Conservation (phyloP, 1,284 basidiomycete species). For the Tetrapyrgos nigripes region DNA sequence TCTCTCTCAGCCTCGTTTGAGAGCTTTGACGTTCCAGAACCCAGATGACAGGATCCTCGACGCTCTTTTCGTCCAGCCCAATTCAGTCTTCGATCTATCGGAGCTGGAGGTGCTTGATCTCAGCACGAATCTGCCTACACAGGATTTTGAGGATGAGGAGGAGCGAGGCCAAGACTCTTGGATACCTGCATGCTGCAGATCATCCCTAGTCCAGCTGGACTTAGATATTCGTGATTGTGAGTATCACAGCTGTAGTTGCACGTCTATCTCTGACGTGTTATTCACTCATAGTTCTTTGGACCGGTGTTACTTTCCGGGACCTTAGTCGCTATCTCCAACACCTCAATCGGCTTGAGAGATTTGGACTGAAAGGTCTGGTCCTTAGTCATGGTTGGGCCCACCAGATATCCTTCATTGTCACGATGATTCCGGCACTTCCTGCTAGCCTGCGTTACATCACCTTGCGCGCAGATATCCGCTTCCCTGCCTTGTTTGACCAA, state of each 20-base stretch:
- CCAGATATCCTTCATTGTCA: not conserved
- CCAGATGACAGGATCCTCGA: not conserved
- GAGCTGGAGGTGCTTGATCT: not conserved
- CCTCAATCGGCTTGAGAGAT: not conserved
- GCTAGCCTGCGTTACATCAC: not conserved
- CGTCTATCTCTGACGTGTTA: not conserved
- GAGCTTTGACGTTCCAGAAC: not conserved
- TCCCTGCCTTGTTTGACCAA: not conserved
- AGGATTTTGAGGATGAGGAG: not conserved
- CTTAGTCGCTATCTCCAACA: not conserved
- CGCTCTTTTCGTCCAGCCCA: not conserved
- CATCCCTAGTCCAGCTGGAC: not conserved
- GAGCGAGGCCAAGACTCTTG: not conserved
- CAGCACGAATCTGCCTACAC: not conserved
- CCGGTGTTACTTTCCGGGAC: not conserved
- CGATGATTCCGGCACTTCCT: not conserved
- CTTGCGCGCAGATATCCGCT: not conserved
- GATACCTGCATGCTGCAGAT: not conserved
- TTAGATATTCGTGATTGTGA: not conserved
- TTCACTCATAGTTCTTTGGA: not conserved
- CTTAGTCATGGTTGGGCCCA: not conserved
- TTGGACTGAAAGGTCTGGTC: not conserved
- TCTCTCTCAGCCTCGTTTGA: not conserved
- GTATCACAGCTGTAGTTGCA: not conserved
- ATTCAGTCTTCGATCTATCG: not conserved